Evolutionary conservation across 1,139 yeast genomes (phyloP).

Genomic region (Taphrina communis): DNA sequence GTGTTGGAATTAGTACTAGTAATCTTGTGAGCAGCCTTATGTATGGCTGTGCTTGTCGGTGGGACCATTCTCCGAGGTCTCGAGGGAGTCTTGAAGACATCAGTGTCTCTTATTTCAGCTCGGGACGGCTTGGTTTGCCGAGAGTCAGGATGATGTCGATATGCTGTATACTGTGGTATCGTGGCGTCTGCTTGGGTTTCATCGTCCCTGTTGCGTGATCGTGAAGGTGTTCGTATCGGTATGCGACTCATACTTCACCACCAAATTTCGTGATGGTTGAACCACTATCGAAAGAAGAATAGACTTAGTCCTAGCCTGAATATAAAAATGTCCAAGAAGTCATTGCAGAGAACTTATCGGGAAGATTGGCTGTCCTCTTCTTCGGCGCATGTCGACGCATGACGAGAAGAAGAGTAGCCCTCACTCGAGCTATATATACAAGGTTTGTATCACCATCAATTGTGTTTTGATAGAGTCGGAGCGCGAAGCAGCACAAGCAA

Average conservation of each 20-base stretch:
- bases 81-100: constrained; percentile 12
- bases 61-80: constrained; percentile 9
- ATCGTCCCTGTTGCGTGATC: not conserved
- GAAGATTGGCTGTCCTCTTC: too few relatives aligned
- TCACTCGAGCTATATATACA: too few relatives aligned
- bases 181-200: not conserved
- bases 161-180: constrained; percentile 7
- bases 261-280: not conserved
- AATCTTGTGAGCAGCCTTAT: not conserved
- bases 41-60: not conserved
- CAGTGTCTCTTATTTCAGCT: too few relatives aligned
- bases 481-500: not conserved
- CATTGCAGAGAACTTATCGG: too few relatives aligned
- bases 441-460: too few relatives aligned
- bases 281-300: not conserved
- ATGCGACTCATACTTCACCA: constrained; percentile 17
- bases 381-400: too few relatives aligned
- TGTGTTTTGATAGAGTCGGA: not conserved
- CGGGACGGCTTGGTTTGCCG: not conserved
- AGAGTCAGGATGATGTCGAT: not conserved
- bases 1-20: not conserved
- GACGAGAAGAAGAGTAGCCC: too few relatives aligned
- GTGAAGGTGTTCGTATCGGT: constrained; percentile 19
- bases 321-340: too few relatives aligned
- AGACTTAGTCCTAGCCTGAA: not conserved